phyloP scores from a whole-genome alignment of 495 filamentous ascomycete genomes.

The Podospora comata region DNA sequence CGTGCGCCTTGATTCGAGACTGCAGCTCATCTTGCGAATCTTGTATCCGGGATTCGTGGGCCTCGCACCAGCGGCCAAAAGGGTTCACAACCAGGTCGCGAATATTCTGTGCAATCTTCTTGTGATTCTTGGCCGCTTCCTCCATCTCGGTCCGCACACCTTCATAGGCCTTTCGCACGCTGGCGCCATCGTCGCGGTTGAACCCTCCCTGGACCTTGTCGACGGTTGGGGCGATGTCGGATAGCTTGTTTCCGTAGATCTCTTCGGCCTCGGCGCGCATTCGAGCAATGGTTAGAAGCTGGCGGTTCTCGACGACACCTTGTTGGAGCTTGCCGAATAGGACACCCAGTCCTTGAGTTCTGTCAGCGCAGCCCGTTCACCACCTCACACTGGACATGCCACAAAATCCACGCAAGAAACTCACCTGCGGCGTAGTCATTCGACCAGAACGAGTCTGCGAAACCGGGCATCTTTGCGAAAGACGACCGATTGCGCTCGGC shows the following conservation, averaged over 20 bases:
- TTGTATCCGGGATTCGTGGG: conserved; percentile 85
- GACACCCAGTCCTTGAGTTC: conserved; percentile 71
- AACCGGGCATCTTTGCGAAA: conserved; percentile 64
- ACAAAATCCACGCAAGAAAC: conserved; percentile 22
- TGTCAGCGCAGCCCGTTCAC: conserved; percentile 24
- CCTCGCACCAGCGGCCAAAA: conserved; percentile 92
- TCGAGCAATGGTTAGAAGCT: conserved; percentile 83
- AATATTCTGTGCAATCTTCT: conserved; percentile 93
- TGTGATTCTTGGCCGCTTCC: conserved; percentile 83
- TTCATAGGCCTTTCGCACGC: conserved; percentile 94
- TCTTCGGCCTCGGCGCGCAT: conserved; percentile 97
- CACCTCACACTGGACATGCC: not conserved
- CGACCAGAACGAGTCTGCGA: conserved; percentile 95
- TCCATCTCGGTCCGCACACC: conserved; percentile 93
- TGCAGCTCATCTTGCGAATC: conserved; percentile 94
- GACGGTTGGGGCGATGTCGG: conserved; percentile 76
- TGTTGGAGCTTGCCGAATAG: conserved; percentile 97
- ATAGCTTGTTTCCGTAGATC: conserved; percentile 74
- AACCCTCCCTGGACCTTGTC: conserved; percentile 86
- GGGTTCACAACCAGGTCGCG: conserved; percentile 91
- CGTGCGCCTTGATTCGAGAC: conserved; percentile 80
- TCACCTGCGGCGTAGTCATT: conserved; percentile 85
- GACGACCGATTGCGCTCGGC: conserved; percentile 18
- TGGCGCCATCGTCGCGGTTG: conserved; percentile 89
- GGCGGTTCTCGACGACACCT: conserved; percentile 90